Evolutionary conservation across 2,329 filamentous ascomycete genomes (phyloP).

Genomic region (Zymoseptoria passerinii): DNA sequence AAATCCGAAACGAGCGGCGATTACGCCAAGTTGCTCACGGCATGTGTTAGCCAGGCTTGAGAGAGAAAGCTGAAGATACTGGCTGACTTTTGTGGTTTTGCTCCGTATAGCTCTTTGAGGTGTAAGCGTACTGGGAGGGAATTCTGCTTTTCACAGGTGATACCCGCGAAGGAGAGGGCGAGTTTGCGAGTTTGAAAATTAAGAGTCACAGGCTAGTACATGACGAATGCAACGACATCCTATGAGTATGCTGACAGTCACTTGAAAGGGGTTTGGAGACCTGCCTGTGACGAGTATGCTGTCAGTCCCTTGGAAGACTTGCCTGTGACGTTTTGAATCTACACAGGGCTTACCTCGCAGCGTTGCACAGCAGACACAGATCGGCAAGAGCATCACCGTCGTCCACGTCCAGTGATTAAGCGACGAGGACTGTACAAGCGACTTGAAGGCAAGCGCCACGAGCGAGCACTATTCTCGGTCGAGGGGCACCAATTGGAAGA

Average conservation of each 20-base stretch:
- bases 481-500: not conserved
- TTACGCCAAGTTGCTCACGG: slow-evolving; percentile 69
- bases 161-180: slow-evolving; percentile 3
- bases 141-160: not conserved
- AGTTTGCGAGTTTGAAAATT: not conserved
- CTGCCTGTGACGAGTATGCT: not conserved
- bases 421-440: no score
- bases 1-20: slow-evolving; percentile 74
- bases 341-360: not conserved
- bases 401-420: no score
- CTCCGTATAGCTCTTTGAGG: slow-evolving; percentile 1
- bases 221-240: not conserved
- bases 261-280: no score
- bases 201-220: not conserved
- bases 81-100: slow-evolving; percentile 7
- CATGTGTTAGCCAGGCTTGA: slow-evolving; percentile 27
- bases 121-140: not conserved
- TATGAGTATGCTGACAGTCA: not conserved
- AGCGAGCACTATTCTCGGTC: not conserved
- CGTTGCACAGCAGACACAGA: not conserved
- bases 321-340: not conserved
- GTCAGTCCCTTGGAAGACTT: no score
- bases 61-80: not conserved
- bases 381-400: no score
- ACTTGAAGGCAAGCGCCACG: no score